Evolutionary conservation across 345 rosid species (phyloP), one percentile per base, ranked within the genome.

Genomic region (Citrus inodora): DNA sequence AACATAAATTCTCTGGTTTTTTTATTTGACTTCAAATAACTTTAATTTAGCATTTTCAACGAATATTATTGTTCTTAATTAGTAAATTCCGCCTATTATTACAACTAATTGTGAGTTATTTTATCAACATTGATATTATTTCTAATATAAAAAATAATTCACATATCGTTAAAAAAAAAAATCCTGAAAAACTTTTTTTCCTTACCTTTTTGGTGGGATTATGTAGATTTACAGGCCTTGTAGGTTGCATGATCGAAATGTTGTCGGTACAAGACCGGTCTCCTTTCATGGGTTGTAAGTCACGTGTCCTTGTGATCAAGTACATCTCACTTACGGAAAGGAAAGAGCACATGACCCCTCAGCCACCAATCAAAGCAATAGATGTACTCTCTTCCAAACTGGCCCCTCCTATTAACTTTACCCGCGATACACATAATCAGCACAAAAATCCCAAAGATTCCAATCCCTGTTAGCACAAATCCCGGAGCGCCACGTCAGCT

Each of bases 301-400:
- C 85, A 80, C 74, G 82, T 75, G 86, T 24, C n/a, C n/a, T 42
- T 53, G 51, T 30, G 75, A 82, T 74, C 79, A 28, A 46, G 80
- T 77, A 76, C 78, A 48, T 83, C 77, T 64, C 79, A 62, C 76
- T 38, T 55, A 69, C 65, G 70, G 73, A 77, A 55, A 38, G 30
- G 32, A 70, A 74, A 83, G 30, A 4, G 59, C 58, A 25, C 56
- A 5, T 6, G 81, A 68, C 1, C 77, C 71, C 67, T 7, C 70
- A 5, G 1, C 21, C 24, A 7, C 74, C 78, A 70, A 74, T 56
- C 81, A 70, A 16, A 30, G 22, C 63, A 32, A 67, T 61, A 4
- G 17, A n/a, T 21, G 14, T n/a, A 19, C 25, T 19, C 25, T 16
- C 67, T 3, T 27, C 38, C 24, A 1, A 38, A 10, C 28, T 9